Base-by-base conservation (phyloP, 1,139 yeast genomes). In the Wickerhamomyces sp. region DNA sequence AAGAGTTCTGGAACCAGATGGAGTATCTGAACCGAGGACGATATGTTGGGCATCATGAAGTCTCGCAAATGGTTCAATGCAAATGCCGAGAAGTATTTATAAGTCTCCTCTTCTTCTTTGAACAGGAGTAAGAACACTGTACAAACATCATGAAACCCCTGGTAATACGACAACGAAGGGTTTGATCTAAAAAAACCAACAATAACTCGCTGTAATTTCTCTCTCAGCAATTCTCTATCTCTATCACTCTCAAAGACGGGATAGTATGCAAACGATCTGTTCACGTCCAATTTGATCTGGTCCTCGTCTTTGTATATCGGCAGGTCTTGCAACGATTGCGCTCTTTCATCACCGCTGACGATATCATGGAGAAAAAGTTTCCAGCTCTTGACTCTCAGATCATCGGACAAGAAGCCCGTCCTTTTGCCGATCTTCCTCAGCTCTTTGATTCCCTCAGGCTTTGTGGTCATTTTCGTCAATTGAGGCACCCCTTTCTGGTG, bases 81-180 rank as follows among this genome's bases (percentile, higher is more conserved):
- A 35, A 89, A 62, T 19, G 59, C 54, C 39, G 81, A 85, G 35
- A 88, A 31, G 60, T 19, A 76, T 52, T 30, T 54, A 54, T 42
- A 70, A 68, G 42, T 33, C 10, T 11, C 15, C 0, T 81, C 72
- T 23, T 57, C 43, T 11, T 59, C 64, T 31, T 66, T 69, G 47
- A 75, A 75, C 0, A 81, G 72, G 16, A 80, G 51, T 16, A 83
- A 61, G n/a, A 85, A 62, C 9, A 84, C 69, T 33, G 85, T 72
- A 2, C 88, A 89, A 24, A 89, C 66, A 52, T 91, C 97, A 59
- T 91, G 97, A 54, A 73, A 87, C 0, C 98, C 98, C 59, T 91
- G 98, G 55, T 87, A 91, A 57, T 91, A 91, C 40, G 75, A 66
- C 30, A 89, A 62, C 9, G 58, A 50, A 0, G 89, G 89, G 47